A percentile compares a stretch with the other conserved stretches of the same genome.
Evolutionary conservation across 2,329 filamentous ascomycete genomes (phyloP).

Genomic region (Alternaria infectoria): DNA sequence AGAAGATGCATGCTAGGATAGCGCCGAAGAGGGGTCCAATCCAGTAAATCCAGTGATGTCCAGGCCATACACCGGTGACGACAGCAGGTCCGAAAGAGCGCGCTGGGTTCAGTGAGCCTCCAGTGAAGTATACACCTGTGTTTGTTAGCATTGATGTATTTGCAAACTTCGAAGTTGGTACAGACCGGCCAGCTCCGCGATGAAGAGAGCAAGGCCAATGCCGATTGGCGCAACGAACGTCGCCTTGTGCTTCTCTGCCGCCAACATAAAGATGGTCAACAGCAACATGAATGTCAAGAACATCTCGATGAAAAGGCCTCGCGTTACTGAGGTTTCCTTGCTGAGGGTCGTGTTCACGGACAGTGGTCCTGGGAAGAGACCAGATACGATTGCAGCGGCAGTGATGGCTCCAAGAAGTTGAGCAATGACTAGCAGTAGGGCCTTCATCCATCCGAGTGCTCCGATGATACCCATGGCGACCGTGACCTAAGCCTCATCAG

Average conservation of each 20-base stretch:
- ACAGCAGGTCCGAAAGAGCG: slow-evolving; percentile 58
- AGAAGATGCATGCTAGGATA: slow-evolving; percentile 56
- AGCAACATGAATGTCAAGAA: slow-evolving; percentile 58
- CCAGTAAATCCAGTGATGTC: slow-evolving; percentile 61
- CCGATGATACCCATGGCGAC: slow-evolving; percentile 57
- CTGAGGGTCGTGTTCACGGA: slow-evolving; percentile 55
- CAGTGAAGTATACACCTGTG: slow-evolving; percentile 54
- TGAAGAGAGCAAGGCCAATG: slow-evolving; percentile 55
- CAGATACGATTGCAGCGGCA: slow-evolving; percentile 53
- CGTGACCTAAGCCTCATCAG: slow-evolving; percentile 49
- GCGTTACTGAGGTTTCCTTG: slow-evolving; percentile 49
- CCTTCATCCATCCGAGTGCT: slow-evolving; percentile 55
- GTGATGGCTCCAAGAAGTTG: slow-evolving; percentile 56
- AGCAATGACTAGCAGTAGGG: slow-evolving; percentile 51
- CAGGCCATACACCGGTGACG: slow-evolving; percentile 50
- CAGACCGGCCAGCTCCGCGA: slow-evolving; percentile 53
- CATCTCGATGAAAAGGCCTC: slow-evolving; percentile 59
- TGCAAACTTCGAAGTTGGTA: not conserved
- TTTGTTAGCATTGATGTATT: slow-evolving; percentile 9
- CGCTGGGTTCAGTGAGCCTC: slow-evolving; percentile 57
- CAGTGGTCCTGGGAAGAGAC: slow-evolving; percentile 54
- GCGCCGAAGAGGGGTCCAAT: slow-evolving; percentile 55
- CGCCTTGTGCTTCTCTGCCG: slow-evolving; percentile 50
- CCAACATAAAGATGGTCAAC: slow-evolving; percentile 57
- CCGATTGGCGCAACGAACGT: slow-evolving; percentile 51